Base-by-base conservation (phyloP, 495 filamentous ascomycete genomes). In the Talaromyces ruber region DNA sequence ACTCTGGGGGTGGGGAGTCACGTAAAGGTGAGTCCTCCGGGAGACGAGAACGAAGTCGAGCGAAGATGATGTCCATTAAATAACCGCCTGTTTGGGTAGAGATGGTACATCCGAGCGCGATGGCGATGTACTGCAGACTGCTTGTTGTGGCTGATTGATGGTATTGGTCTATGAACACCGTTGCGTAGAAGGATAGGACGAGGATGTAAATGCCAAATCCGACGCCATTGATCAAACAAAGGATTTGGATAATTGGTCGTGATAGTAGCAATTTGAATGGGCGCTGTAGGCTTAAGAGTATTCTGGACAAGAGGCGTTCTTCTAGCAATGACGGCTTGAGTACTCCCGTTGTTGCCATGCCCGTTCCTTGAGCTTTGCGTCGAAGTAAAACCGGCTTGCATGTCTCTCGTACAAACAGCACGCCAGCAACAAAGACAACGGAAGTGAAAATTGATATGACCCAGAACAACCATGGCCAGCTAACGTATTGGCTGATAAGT, bases 141-240 rank as follows among this genome's bases (percentile, higher is more conserved):
- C 76, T 83, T 14, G 81, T 78, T 25, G 77, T 81, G 58, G 79
- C 51, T 28, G 70, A 68, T 70, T 83, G 71, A 58, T 78, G 66
- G 73, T 88, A 88, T 2, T 71, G 70, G 2, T 22, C 62, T 22
- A 56, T 61, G 56, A 64, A 67, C 2, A 72, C 71, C 76, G 80
- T 87, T n/a, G 88, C 79, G 7, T 64, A 63, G 3, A 84, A 81
- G 68, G 87, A 87, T 45, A 82, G 83, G 8, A 82, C 78, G 3
- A 88, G 74, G 43, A 86, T 76, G 69, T 83, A 81, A 12, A 87
- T 69, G 2, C 86, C 86, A 70, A 85, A 88, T 4, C 85, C 69
- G 66, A 81, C 86, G 59, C 75, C 79, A 76, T 80, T 80, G 69
- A 83, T 84, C 11, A 79, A 34, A 6, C 82, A 76, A 12, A 86